Evolutionary conservation across 345 rosid genomes (phyloP).

Genomic region (Barbarea vulgaris): DNA sequence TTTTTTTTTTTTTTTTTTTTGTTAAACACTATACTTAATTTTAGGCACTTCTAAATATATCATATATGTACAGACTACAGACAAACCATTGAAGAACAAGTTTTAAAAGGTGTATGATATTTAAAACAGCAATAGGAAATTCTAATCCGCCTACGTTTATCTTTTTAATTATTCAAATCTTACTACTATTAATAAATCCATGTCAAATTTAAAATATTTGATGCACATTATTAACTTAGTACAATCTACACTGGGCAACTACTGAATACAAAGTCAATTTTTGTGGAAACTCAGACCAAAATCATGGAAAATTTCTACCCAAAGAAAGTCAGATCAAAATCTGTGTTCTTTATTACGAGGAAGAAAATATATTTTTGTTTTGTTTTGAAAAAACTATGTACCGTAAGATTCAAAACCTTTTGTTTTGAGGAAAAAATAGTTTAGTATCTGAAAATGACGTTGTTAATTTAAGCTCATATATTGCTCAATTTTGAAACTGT

Average conservation of each 20-base stretch:
- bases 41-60: not conserved
- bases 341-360: not conserved
- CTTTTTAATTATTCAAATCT: not conserved
- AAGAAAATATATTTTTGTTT: too few relatives aligned
- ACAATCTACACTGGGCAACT: not conserved
- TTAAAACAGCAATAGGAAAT: not conserved
- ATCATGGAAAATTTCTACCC: not conserved
- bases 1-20: too few relatives aligned
- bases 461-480: not conserved
- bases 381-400: not conserved
- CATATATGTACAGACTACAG: not conserved
- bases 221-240: not conserved
- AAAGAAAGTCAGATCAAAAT: not conserved
- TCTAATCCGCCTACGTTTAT: not conserved
- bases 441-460: not conserved
- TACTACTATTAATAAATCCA: not conserved
- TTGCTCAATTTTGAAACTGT: conserved; percentile 11
- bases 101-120: not conserved
- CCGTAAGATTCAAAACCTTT: not conserved
- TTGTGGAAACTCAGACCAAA: not conserved
- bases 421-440: not conserved
- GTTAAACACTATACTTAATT: not conserved
- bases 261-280: not conserved
- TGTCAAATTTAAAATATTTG: not conserved
- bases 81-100: not conserved